Base-by-base conservation (phyloP, 1,284 basidiomycete genomes). In the Apiotrichum akiyoshidainum region DNA sequence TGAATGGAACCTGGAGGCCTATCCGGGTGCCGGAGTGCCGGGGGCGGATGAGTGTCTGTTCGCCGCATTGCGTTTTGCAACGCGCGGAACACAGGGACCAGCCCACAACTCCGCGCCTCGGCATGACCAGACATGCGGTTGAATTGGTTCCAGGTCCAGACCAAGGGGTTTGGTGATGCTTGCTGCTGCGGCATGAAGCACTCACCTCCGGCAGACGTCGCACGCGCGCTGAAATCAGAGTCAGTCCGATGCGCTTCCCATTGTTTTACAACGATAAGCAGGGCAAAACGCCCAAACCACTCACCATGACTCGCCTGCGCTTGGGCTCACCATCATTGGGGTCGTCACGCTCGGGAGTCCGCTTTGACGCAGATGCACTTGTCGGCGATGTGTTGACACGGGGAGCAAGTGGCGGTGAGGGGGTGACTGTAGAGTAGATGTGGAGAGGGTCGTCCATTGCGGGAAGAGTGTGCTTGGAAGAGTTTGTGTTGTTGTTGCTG, bases 151-250 rank as follows among this genome's bases (percentile, higher is more conserved):
- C 37, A 37, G 11, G 37, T 37, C 37, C 37, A 37, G 37, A 37
- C 37, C 37, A 37, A 37, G 37, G 37, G 37, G 14, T 13, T 16
- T 2, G 2, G 5, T 16, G 14, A 37, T 11, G 11, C 11, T 37
- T 37, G 26, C 26, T 31, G 26, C 26, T 31, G 26, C 26, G 26
- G 26, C 26, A 31, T 31, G 26, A 31, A 5, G 16, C 5, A 34
- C 41, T 42, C 70, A 73, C 59, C 67, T 55, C 47, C 72, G 63
- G 59, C 73, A 76, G 1, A 71, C 64, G 64, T 76, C 74, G 57
- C 76, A 78, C 14, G 76, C 76, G 50, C 76, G 67, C 68, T 75
- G 63, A 19, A 13, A 13, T 35, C 17, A 26, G 40, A 5, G 40
- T 44, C 51, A 44, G 41, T 40, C 9, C 17, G 12, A 17, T 10